phyloP scores from a whole-genome alignment of 2,329 filamentous ascomycete genomes.

The Phaeosphaeriaceae sp. region DNA sequence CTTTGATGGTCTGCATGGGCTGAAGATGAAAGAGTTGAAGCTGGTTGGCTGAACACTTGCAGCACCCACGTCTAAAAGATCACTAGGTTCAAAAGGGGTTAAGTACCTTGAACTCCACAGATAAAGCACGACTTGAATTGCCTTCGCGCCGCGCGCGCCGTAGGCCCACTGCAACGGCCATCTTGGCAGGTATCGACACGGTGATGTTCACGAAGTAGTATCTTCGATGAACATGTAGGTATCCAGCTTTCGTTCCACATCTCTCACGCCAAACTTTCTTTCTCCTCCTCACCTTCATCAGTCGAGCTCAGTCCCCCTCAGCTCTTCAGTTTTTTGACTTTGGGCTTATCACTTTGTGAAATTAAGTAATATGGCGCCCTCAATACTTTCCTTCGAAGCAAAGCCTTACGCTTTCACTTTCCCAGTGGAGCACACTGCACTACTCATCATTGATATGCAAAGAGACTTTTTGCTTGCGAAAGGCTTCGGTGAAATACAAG shows the following conservation, averaged over 20 bases:
- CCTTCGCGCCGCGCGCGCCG: conserved; percentile 18
- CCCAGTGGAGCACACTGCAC: conserved; percentile 53
- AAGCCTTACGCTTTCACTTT: conserved; percentile 59
- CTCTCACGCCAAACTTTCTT: conserved; percentile 1
- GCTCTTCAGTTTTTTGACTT: conserved; percentile 5
- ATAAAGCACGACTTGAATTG: conserved; percentile 12
- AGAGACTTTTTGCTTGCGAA: conserved; percentile 58
- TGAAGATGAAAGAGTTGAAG: background rate
- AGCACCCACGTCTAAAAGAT: background rate
- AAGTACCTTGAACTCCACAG: conserved; percentile 2
- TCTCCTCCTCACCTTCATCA: background rate
- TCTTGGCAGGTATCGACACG: conserved; percentile 4
- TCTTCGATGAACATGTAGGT: conserved; percentile 1
- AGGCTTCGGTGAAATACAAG: conserved; percentile 61
- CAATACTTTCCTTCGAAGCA: conserved; percentile 36
- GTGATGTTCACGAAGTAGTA: conserved; percentile 8
- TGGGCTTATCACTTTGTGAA: background rate
- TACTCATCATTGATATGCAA: conserved; percentile 61
- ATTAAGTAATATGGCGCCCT: conserved; percentile 11
- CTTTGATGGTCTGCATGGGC: background rate
- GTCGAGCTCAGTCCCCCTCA: background rate
- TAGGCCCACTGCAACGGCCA: conserved; percentile 17
- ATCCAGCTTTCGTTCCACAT: background rate
- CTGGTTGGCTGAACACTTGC: background rate
- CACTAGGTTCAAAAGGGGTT: conserved; percentile 4